Conservation (phyloP, 306 rosid genomes). For the Glycine latifolia region DNA sequence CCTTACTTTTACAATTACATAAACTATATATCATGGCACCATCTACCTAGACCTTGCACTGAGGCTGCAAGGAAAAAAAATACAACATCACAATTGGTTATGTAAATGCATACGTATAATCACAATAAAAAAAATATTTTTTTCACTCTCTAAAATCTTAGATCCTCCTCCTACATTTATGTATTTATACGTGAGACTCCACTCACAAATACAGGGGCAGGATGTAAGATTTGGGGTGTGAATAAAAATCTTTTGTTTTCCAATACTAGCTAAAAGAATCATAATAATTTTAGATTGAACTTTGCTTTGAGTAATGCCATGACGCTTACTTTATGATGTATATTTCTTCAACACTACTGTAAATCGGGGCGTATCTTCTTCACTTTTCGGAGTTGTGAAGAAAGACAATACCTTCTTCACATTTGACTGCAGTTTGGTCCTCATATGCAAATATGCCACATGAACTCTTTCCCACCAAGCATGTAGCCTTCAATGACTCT, state of each 20-base stretch:
- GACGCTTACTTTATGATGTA: not conserved
- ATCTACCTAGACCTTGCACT: conserved; percentile 11
- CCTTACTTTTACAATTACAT: conserved; percentile 5
- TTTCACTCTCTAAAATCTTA: conserved; percentile 14
- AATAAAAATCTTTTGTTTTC: not conserved
- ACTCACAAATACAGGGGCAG: not conserved
- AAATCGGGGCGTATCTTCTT: not conserved
- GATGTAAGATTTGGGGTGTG: conserved; percentile 26
- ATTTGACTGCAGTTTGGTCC: conserved; percentile 42
- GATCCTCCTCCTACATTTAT: not conserved
- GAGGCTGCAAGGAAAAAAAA: conserved; percentile 28
- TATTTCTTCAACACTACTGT: not conserved
- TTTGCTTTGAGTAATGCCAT: not conserved
- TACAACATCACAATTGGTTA: not conserved
- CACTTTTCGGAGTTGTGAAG: conserved; percentile 4
- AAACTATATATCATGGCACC: not conserved
- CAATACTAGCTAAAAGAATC: not conserved
- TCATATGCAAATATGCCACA: conserved; percentile 25
- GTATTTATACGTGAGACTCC: not conserved
- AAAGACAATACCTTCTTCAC: conserved; percentile 43
- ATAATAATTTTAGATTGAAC: not conserved
- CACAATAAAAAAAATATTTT: not conserved
- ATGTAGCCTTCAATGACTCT: conserved; percentile 56
- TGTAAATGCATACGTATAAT: conserved; percentile 4
- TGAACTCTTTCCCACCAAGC: conserved; percentile 54